Evolutionary conservation across 106 monocot genomes (phyloP).

Genomic region (Dactylorhiza incarnata): DNA sequence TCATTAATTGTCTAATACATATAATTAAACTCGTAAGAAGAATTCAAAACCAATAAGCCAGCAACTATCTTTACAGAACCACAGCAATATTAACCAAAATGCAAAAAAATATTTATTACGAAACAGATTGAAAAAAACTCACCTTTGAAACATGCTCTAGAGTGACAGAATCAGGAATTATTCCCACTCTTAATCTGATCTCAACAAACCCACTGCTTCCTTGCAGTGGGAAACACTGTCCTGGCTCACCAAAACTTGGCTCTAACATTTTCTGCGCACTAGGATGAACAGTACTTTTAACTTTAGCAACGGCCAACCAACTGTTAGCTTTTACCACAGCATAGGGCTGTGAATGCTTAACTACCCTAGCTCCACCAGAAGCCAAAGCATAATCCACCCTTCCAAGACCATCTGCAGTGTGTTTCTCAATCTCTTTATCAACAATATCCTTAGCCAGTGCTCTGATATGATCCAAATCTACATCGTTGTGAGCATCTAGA

Average conservation of each 20-base stretch:
- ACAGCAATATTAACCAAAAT: background rate
- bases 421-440: conserved; percentile 54
- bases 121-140: background rate
- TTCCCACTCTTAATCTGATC: conserved; percentile 47
- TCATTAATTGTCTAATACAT: background rate
- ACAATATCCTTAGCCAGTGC: conserved; percentile 41
- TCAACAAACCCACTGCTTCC: conserved; percentile 75
- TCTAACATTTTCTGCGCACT: conserved; percentile 83
- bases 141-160: conserved; percentile 95
- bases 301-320: conserved; percentile 33
- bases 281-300: conserved; percentile 26
- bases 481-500: conserved; percentile 13
- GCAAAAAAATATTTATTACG: background rate
- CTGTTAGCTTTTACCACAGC: conserved; percentile 18
- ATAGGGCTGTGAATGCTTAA: conserved; percentile 46
- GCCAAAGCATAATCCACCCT: conserved; percentile 56
- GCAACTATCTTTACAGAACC: background rate
- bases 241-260: conserved; percentile 97
- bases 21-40: conserved; percentile 2
- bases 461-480: conserved; percentile 41
- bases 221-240: conserved; percentile 74
- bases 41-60: background rate
- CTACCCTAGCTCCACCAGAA: conserved; percentile 50
- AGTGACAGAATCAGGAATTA: conserved; percentile 69
- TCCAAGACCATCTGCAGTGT: conserved; percentile 59